Conservation (phyloP, 75 land plant species). For the Gnetum montanum region DNA sequence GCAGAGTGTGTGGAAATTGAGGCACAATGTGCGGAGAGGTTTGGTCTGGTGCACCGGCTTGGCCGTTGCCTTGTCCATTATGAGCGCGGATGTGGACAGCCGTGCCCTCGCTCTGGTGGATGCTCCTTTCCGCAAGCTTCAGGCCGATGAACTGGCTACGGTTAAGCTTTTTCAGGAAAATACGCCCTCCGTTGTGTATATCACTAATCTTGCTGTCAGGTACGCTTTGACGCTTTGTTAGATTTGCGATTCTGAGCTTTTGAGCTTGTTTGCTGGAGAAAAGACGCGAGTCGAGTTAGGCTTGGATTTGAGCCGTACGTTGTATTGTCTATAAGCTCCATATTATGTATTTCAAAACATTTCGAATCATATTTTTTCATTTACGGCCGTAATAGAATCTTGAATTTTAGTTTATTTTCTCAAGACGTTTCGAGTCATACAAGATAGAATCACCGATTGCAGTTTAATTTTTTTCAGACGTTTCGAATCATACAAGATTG, state of each 20-base stretch:
- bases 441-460: too few relatives aligned
- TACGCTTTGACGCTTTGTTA: conserved; percentile 7
- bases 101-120: conserved; percentile 65
- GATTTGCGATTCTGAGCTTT: neutral
- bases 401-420: neutral
- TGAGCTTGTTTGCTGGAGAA: neutral
- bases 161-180: conserved; percentile 94
- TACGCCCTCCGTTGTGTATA: conserved; percentile 98
- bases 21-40: neutral
- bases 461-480: too few relatives aligned
- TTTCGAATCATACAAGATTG: too few relatives aligned
- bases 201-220: conserved; percentile 93
- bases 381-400: neutral
- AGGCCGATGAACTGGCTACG: conserved; percentile 90
- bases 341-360: neutral
- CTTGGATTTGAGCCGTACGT: neutral
- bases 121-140: conserved; percentile 55
- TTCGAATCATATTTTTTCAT: neutral
- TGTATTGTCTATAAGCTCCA: neutral
- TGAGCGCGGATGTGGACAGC: conserved; percentile 17
- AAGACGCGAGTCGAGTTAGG: too few relatives aligned
- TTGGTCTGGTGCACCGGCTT: conserved; percentile 40
- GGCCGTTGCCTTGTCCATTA: conserved; percentile 29
- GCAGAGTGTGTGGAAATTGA: neutral
- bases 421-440: too few relatives aligned